phyloP scores from a whole-genome alignment of 805 yeast genomes.

The Myxozyma lipomycoides region DNA sequence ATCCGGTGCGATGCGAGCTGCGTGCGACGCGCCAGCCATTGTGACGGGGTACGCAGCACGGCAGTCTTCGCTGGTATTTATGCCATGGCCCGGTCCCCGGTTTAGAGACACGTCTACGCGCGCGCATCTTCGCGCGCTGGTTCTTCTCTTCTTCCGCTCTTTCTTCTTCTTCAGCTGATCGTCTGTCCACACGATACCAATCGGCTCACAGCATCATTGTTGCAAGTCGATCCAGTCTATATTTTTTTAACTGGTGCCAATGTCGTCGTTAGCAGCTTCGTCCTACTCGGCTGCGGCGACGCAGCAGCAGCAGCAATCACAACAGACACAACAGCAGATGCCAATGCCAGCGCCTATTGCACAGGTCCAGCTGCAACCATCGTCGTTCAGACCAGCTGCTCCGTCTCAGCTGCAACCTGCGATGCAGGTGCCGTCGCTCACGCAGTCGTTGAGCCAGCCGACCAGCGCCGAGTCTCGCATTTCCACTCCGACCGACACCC shows the following conservation, averaged over 20 bases:
- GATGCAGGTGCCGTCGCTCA: background rate
- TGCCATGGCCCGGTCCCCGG: background rate
- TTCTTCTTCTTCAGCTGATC: background rate
- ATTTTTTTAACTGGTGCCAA: too few relatives aligned
- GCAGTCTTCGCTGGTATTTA: background rate
- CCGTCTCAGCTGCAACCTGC: background rate
- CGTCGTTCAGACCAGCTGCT: background rate
- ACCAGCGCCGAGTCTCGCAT: constrained; percentile 14
- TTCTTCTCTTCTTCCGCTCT: background rate
- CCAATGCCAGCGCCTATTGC: too few relatives aligned
- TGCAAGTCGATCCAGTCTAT: too few relatives aligned
- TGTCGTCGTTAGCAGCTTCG: constrained; percentile 1
- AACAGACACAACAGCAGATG: too few relatives aligned
- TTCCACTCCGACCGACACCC: constrained; percentile 18
- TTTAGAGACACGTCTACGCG: background rate
- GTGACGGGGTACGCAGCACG: background rate
- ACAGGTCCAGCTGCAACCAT: background rate
- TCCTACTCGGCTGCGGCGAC: background rate
- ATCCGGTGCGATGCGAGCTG: too few relatives aligned
- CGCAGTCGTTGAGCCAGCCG: constrained; percentile 4
- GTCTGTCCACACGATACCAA: too few relatives aligned
- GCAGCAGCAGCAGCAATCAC: constrained; percentile 5
- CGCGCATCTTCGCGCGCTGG: constrained; percentile 9
- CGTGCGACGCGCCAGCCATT: too few relatives aligned
- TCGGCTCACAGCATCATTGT: too few relatives aligned